Evolutionary conservation across 192 early-diverging fungal species (phyloP).

Genomic region (Geranomyces variabilis): DNA sequence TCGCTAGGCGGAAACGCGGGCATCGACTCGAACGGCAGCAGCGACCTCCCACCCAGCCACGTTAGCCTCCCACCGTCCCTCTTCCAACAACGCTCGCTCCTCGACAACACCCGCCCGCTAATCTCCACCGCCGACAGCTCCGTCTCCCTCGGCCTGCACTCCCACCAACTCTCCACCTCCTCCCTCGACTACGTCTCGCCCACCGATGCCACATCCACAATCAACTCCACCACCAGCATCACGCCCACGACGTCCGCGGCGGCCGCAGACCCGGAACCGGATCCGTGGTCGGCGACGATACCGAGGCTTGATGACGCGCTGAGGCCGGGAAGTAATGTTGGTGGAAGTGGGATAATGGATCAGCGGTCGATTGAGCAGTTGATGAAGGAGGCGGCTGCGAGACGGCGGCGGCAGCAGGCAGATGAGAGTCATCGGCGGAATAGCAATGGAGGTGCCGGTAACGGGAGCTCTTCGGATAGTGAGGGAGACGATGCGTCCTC

Average conservation of each 20-base stretch:
- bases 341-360: background rate
- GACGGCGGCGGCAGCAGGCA: background rate
- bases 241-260: background rate
- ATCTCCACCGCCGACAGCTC: conserved; percentile 14
- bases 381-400: background rate
- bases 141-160: background rate
- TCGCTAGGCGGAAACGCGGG: too few relatives aligned
- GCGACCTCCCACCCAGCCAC: conserved; percentile 15
- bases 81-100: conserved; percentile 8
- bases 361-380: background rate
- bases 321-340: background rate
- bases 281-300: conserved; percentile 28
- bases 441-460: background rate
- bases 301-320: conserved; percentile 23
- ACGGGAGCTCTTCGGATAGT: background rate
- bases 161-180: conserved; percentile 1
- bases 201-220: conserved; percentile 6
- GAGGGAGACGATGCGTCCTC: background rate
- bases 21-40: background rate
- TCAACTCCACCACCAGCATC: too few relatives aligned
- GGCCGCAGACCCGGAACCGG: conserved; percentile 20
- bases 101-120: conserved; percentile 24
- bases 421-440: too few relatives aligned
- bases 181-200: conserved; percentile 29
- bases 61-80: conserved; percentile 8